Base-by-base conservation (phyloP, 371 early-diverging fungal genomes). In the Mortierella polycephala region DNA sequence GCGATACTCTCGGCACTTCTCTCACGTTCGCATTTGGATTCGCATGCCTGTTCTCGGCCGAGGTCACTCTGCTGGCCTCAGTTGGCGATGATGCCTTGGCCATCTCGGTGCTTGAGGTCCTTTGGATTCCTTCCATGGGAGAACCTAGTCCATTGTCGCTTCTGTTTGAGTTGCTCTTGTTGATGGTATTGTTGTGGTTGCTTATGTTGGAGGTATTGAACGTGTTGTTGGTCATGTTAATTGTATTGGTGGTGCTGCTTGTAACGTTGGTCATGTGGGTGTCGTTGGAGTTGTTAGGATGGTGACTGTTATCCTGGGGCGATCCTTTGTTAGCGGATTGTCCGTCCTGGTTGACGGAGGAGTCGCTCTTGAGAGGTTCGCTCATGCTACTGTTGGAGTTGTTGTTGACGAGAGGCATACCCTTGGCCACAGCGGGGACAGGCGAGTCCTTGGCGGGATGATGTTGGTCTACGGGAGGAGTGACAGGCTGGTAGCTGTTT, bases 401-500 rank as follows among this genome's bases (percentile, higher is more conserved):
- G 64, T 45, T 23, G 64, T 30, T 45, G 20, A 21, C 40, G 50
- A 20, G 13, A n/a, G 70, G 60, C 56, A 53, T 47, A 8, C 23
- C 70, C 46, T 60, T 63, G 59, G 49, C 54, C 23, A 49, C 18
- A 30, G 52, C 53, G 37, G 60, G 37, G 46, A 53, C 39, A 8
- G 62, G 66, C 11, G 67, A 53, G 9, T 30, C 45, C 60, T 73
- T 65, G 7, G 44, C 63, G 7, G 60, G 23, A 16, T 66, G 59
- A 1, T 62, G 76, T 9, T 40, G 18, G 53, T 71, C 71, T 46
- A 54, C 71, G 6, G 77, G 77, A 50, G 71, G 77, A 1, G 77
- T 75, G 1, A 75, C 71, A 20, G 71, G 76, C 40, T 66, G 67
- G 63, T 73, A 73, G 23, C 52, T 52, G 49, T 50, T 46, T 7